Evolutionary conservation across 352 stramenopile species (phyloP), one percentile per base, ranked within the genome.

Genomic region (Phytopythium mirpurense): DNA sequence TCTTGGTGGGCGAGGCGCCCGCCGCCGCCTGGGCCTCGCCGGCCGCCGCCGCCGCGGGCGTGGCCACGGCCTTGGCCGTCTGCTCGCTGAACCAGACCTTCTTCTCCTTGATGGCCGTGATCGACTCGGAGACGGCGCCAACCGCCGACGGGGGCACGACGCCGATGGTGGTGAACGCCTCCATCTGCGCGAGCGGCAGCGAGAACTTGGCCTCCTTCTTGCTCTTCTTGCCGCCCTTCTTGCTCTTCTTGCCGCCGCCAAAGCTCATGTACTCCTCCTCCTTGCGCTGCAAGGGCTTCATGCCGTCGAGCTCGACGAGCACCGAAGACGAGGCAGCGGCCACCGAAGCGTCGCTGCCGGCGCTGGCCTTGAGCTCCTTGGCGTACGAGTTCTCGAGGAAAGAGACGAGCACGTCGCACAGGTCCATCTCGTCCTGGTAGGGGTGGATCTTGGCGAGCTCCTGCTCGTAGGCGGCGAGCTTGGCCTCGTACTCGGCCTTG

Each of bases 401-500:
- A 19, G 84, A 69, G 1, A 96, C 78, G 14, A 99, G 77, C 43
- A 93, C 96, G 57, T 98, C 93, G 60, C 93, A 98, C 9, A 99
- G 75, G 62, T 95, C 88, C 78, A 98, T 95, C 64, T 99, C 93
- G 61, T 98, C 90, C 73, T 98, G 93, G 70, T 97, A 98, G 32
- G 93, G 93, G 70, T 96, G 93, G 68, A 98, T 97, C 75, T 98
- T 97, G 55, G 88, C 70, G 70, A 98, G 90, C 65, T 98, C 95
- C 62, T 96, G 89, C 64, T 98, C 93, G 69, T 98, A 98, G 57
- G 97, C 79, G n/a, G 96, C 85, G 59, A 98, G 85, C 72, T 98
- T 98, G 62, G 93, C 89, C 45, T 97, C 93, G 56, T 96, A 95
- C 57, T 97, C 81, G 40, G 80, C 72, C 57, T 87, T 83, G 57